Percentiles rank a stretch among this genome's conserved stretches.
Conservation (phyloP, 1,284 basidiomycete genomes). For the Peniophora sp. region DNA sequence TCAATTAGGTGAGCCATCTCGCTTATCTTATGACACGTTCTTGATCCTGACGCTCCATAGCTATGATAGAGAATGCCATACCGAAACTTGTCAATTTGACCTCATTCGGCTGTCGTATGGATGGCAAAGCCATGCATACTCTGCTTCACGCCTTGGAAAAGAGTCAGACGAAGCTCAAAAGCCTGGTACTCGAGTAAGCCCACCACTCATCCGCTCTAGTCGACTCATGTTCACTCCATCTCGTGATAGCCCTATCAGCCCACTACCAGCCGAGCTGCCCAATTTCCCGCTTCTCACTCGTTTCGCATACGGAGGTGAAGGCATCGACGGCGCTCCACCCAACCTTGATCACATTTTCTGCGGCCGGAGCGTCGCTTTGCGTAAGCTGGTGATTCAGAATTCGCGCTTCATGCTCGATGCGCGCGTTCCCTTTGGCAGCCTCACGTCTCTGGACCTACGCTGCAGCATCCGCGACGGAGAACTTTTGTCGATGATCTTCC, state of each 20-base stretch:
- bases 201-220: not conserved
- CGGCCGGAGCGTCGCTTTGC: slow-evolving; percentile 46
- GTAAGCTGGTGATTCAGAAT: slow-evolving; percentile 47
- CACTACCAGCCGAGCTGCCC: slow-evolving; percentile 25
- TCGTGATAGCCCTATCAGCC: slow-evolving; percentile 6
- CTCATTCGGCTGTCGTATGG: slow-evolving; percentile 53
- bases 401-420: slow-evolving; percentile 49
- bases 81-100: slow-evolving; percentile 52
- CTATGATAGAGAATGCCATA: slow-evolving; percentile 61
- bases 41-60: slow-evolving; percentile 23
- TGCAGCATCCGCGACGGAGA: slow-evolving; percentile 44
- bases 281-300: slow-evolving; percentile 51
- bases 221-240: not conserved
- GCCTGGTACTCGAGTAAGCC: slow-evolving; percentile 43
- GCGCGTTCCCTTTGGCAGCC: slow-evolving; percentile 45
- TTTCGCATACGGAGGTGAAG: slow-evolving; percentile 41
- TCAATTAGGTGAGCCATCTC: slow-evolving; percentile 43
- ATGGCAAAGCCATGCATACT: slow-evolving; percentile 41
- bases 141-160: slow-evolving; percentile 46
- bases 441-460: slow-evolving; percentile 54
- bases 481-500: slow-evolving; percentile 49
- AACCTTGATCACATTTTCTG: slow-evolving; percentile 39
- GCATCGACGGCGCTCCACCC: slow-evolving; percentile 25
- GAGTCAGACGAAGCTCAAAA: slow-evolving; percentile 41
- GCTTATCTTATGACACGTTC: not conserved